A percentile compares a stretch with the other conserved stretches of the same genome.
Conservation (phyloP, 2,329 filamentous ascomycete species). For the Botryotinia calthae region DNA sequence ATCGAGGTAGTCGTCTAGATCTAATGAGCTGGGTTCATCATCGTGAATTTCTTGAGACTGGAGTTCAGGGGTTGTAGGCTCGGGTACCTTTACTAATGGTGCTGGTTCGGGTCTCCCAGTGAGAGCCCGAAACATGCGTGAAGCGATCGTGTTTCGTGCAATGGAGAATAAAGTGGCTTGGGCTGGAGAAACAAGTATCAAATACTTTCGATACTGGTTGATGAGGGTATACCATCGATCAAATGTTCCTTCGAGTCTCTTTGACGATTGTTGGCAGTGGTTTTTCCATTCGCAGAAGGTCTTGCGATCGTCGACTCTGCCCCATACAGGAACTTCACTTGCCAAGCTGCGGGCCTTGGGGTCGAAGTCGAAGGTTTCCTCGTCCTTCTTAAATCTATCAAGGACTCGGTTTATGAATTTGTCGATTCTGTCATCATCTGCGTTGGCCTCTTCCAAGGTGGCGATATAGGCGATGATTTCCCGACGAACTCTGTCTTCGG, state of each 20-base stretch:
- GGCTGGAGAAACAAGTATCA: background rate
- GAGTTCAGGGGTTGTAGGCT: too few relatives aligned
- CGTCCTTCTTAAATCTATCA: background rate
- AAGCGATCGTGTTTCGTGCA: background rate
- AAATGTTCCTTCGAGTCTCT: rapidly evolving
- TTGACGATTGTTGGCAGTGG: background rate
- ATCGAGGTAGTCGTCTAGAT: background rate
- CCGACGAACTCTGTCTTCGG: background rate
- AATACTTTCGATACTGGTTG: background rate
- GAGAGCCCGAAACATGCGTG: background rate
- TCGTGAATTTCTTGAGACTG: background rate
- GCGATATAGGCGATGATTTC: background rate
- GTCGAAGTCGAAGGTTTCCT: background rate
- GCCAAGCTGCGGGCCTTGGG: rapidly evolving
- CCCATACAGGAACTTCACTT: too few relatives aligned
- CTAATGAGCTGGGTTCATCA: background rate
- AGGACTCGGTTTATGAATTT: background rate
- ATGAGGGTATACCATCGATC: background rate
- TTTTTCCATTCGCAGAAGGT: background rate
- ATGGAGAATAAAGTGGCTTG: background rate
- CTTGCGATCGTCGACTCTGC: background rate
- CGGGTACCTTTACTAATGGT: too few relatives aligned
- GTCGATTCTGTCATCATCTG: background rate
- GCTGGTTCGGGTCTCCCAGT: too few relatives aligned
- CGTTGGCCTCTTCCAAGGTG: rapidly evolving